Percentiles rank a stretch among this genome's conserved stretches.
These are phyloP conservation scores for Wickerhamiella dianesei DNA, from an alignment of 805 yeast genomes.

Conservation along the genomic window DNA sequence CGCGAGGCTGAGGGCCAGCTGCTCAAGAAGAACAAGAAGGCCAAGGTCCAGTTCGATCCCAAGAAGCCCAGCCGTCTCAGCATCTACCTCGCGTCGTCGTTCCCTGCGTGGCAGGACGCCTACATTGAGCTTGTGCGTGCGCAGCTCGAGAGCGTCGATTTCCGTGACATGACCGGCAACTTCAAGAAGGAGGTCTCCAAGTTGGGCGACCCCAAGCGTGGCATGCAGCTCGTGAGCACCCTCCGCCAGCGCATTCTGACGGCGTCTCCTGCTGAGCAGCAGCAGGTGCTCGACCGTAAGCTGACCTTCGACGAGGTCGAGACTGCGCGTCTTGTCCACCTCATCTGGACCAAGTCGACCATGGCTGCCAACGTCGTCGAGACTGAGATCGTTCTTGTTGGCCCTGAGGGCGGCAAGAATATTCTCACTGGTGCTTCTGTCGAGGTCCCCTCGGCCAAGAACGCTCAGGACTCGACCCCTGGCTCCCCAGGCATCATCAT, in stretches of 20 bases:
- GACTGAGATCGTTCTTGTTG: conserved; percentile 47
- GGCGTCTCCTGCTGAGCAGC: conserved; percentile 38
- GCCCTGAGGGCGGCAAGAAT: conserved; percentile 59
- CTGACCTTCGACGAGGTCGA: conserved; percentile 66
- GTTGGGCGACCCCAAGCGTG: conserved; percentile 76
- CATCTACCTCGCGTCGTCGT: conserved; percentile 62
- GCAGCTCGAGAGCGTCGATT: conserved; percentile 34
- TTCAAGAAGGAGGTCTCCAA: conserved; percentile 28
- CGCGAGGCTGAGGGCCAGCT: conserved; percentile 88
- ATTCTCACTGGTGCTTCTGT: conserved; percentile 56
- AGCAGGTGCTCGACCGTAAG: conserved; percentile 70
- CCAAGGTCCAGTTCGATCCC: conserved; percentile 59
- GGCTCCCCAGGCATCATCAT: conserved; percentile 83
- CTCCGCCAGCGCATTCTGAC: conserved; percentile 63
- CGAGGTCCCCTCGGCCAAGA: conserved; percentile 52
- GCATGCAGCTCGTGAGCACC: conserved; percentile 89
- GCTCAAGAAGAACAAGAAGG: conserved; percentile 66
- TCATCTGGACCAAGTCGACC: conserved; percentile 50
- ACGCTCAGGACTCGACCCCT: conserved; percentile 74
- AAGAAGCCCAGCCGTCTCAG: conserved; percentile 60
- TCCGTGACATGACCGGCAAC: conserved; percentile 26
- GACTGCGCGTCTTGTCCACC: conserved; percentile 42
- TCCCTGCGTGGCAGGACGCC: conserved; percentile 80
- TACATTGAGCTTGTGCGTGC: conserved; percentile 71
- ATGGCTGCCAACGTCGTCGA: conserved; percentile 42